phyloP scores from a whole-genome alignment of 768 basidiomycete genomes.

The Fistulinella prunicolor region DNA sequence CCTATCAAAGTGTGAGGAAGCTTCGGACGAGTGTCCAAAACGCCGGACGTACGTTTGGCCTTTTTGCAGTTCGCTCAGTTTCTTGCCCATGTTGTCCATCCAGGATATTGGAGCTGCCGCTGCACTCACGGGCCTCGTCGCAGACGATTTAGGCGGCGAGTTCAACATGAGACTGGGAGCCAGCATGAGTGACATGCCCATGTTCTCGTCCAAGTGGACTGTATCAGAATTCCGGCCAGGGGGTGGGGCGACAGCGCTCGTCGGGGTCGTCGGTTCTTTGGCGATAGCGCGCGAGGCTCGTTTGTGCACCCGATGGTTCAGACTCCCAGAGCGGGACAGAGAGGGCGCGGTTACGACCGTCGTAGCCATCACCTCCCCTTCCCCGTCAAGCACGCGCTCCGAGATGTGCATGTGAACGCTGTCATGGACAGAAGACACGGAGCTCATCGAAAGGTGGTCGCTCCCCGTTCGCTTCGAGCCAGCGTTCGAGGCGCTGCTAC shows the following conservation, averaged over 20 bases:
- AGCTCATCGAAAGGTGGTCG: constrained; percentile 44
- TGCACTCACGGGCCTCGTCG: not conserved
- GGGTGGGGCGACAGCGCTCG: not conserved
- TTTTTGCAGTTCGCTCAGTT: constrained; percentile 55
- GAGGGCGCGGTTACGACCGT: constrained; percentile 2
- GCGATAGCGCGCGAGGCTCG: constrained; percentile 2
- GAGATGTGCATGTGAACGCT: no score
- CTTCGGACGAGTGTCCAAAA: not conserved
- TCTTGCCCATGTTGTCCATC: constrained; percentile 60
- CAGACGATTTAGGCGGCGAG: not conserved
- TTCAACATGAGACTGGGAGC: constrained; percentile 14
- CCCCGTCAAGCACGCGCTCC: not conserved
- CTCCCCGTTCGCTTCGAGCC: constrained; percentile 21
- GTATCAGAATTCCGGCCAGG: not conserved
- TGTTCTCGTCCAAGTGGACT: constrained; percentile 4
- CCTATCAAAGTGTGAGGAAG: constrained; percentile 31
- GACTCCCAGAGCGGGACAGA: constrained; percentile 16
- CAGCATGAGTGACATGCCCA: constrained; percentile 7
- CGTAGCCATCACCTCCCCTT: not conserved
- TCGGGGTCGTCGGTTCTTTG: not conserved
- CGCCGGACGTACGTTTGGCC: constrained; percentile 48
- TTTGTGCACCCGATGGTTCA: constrained; percentile 13
- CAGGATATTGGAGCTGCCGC: constrained; percentile 31
- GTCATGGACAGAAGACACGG: constrained; percentile 44
- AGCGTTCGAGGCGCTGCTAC: constrained; percentile 24